Evolutionary conservation across 78 protist species (phyloP), one percentile per base, ranked within the genome.

Genomic region (Dictyostelium intermedium): DNA sequence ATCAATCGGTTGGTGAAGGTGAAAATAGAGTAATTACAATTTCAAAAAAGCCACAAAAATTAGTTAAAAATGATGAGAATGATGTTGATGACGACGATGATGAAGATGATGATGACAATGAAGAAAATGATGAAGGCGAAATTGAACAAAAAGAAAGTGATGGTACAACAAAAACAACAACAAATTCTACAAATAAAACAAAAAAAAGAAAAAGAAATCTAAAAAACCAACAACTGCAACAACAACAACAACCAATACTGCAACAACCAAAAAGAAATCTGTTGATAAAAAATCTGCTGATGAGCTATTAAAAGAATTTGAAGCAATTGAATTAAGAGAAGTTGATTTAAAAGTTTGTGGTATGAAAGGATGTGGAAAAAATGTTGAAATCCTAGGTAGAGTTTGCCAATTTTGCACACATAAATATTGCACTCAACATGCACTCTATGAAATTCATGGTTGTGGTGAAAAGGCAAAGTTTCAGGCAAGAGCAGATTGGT

Each of bases 401-500:
- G 27, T 80, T 37, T 91, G 95, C 50, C 83, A 91, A 47, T 91
- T 91, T 72, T 91, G 95, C 50, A 20, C 63, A 8, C 84, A 80
- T 61, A 84, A 79, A 34, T 91, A 27, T 78, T 91, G 95, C 39
- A 85, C 83, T 34, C 84, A 82, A 18, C 95, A 91, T 34, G 79
- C 82, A 27, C 30, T 93, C 23, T 85, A 39, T 78, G 96, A 94
- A 94, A 85, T 94, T 25, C 96, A 94, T 72, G 96, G 96, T 11
- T 94, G 96, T 81, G 96, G 96, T 16, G 96, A 85, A 16, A 82
- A 47, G 56, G 96, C 93, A 5, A 94, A 87, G 41, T 53, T 30
- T 3, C 87, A 94, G 30, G 96, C 96, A 23, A 94, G 96, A 85
- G 66, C 78, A 3, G 91, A 85, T 56, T 94, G 96, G 96, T 85